These are phyloP conservation scores for Hypoxylon lienhwacheense DNA, from an alignment of 495 filamentous ascomycete species.

Conservation along the genomic window DNA sequence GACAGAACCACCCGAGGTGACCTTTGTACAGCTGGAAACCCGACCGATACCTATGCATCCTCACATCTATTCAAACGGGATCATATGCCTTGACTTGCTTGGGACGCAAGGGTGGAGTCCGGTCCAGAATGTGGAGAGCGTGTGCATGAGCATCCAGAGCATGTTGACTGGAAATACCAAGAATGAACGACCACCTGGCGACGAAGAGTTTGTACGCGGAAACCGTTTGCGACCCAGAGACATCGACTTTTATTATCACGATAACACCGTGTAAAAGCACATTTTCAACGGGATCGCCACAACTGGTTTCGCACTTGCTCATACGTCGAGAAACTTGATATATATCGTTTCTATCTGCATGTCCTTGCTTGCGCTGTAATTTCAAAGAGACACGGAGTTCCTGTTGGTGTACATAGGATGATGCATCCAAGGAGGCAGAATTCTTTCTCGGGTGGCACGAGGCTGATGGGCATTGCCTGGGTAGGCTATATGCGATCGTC, in stretches of 20 bases:
- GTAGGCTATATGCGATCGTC: slow-evolving; percentile 10
- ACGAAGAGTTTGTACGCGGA: slow-evolving; percentile 78
- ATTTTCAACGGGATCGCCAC: neutral
- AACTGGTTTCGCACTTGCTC: slow-evolving; percentile 7
- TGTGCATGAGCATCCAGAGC: slow-evolving; percentile 97
- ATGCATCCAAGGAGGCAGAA: slow-evolving; percentile 14
- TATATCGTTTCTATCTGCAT: slow-evolving; percentile 30
- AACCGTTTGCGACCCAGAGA: slow-evolving; percentile 79
- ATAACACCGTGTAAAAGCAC: slow-evolving; percentile 70
- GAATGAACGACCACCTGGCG: slow-evolving; percentile 82
- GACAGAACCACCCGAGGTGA: slow-evolving; percentile 88
- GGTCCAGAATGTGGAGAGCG: slow-evolving; percentile 93
- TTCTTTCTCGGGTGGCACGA: slow-evolving; percentile 12
- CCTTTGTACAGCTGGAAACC: slow-evolving; percentile 68
- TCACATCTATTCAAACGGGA: slow-evolving; percentile 96
- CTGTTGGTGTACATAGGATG: slow-evolving; percentile 2
- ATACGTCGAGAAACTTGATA: slow-evolving; percentile 12
- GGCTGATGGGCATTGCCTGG: slow-evolving; percentile 16
- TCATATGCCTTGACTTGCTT: slow-evolving; percentile 95
- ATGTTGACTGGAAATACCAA: slow-evolving; percentile 95
- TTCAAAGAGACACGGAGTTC: slow-evolving; percentile 19
- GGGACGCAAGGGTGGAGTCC: slow-evolving; percentile 88
- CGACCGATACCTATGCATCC: slow-evolving; percentile 92
- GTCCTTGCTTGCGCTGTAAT: slow-evolving; percentile 21
- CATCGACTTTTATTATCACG: slow-evolving; percentile 86